phyloP scores from a whole-genome alignment of 176 grass and related monocot species.

The Carex scoparia region DNA sequence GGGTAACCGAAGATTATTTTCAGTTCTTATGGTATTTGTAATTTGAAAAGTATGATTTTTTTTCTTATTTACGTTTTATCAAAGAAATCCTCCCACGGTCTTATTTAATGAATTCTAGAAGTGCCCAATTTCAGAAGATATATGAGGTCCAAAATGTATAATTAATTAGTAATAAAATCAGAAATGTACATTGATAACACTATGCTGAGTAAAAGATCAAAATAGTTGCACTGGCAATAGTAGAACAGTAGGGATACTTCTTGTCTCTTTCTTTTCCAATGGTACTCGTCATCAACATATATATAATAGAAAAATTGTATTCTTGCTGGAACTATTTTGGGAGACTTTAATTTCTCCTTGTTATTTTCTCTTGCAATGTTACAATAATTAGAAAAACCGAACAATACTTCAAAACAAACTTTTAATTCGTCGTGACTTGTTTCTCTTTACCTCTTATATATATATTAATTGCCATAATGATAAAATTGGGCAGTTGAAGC shows the following conservation, averaged over 20 bases:
- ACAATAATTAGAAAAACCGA: background rate
- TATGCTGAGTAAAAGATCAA: background rate
- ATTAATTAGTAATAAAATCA: background rate
- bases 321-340: background rate
- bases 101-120: background rate
- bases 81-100: too few relatives aligned
- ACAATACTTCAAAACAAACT: background rate
- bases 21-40: too few relatives aligned
- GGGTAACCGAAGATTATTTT: too few relatives aligned
- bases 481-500: background rate
- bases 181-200: background rate
- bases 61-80: too few relatives aligned
- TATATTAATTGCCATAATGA: background rate
- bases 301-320: background rate
- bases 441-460: background rate
- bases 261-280: conserved; percentile 13
- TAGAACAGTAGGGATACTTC: background rate
- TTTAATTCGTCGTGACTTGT: background rate
- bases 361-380: background rate
- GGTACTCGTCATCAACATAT: background rate
- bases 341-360: background rate
- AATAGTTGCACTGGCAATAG: background rate
- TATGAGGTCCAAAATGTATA: background rate
- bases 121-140: background rate
- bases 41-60: too few relatives aligned